phyloP scores from a whole-genome alignment of 106 monocot genomes.

The Apostasia shenzhenica region DNA sequence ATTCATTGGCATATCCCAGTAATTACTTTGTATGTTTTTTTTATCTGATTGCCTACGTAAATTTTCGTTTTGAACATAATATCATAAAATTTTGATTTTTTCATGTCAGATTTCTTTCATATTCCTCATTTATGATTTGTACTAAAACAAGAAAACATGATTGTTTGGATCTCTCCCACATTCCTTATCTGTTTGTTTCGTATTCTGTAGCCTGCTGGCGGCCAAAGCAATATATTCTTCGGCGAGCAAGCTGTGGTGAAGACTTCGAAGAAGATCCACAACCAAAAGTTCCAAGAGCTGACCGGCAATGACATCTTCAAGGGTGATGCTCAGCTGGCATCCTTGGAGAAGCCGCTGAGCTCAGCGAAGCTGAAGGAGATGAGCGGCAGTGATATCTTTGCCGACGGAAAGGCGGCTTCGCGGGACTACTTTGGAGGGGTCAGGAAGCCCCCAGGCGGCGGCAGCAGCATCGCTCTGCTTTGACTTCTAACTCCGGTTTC shows the following conservation, averaged over 20 bases:
- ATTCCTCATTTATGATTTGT: too few relatives aligned
- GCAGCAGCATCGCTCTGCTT: slow-evolving; percentile 65
- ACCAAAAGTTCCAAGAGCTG: slow-evolving; percentile 67
- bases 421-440: slow-evolving; percentile 62
- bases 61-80: too few relatives aligned
- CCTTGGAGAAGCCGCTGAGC: slow-evolving; percentile 60
- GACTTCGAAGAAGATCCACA: slow-evolving; percentile 62
- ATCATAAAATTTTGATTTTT: too few relatives aligned
- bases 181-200: too few relatives aligned
- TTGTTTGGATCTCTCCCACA: too few relatives aligned
- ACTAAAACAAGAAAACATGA: too few relatives aligned
- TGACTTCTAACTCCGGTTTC: slow-evolving; percentile 15
- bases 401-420: slow-evolving; percentile 49
- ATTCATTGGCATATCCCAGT: too few relatives aligned
- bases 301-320: slow-evolving; percentile 81
- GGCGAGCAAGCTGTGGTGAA: slow-evolving; percentile 36
- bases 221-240: slow-evolving; percentile 46
- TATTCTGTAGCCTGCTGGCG: slow-evolving; percentile 38
- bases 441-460: slow-evolving; percentile 78
- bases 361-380: slow-evolving; percentile 61
- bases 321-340: slow-evolving; percentile 35
- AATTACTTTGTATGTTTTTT: too few relatives aligned
- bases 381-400: slow-evolving; percentile 79
- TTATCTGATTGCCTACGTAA: too few relatives aligned
- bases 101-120: too few relatives aligned